Percentiles rank a stretch among this genome's conserved stretches.
Conservation (phyloP, 768 basidiomycete species). For the Boletus tylopilopsis region DNA sequence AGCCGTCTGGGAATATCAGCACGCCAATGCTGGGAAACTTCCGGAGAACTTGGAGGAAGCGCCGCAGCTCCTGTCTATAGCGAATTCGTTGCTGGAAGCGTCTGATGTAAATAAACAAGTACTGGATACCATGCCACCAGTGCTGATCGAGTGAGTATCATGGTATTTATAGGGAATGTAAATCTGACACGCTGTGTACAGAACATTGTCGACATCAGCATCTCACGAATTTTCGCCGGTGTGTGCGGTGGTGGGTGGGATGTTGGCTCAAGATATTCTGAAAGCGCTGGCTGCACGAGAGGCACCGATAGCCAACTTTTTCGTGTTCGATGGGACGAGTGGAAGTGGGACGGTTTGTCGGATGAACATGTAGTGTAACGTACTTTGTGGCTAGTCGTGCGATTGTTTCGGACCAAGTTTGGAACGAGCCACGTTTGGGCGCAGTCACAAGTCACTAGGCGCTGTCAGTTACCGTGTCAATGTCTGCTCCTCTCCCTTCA, state of each 20-base stretch:
- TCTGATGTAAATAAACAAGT: constrained; percentile 72
- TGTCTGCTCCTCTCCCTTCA: constrained; percentile 6
- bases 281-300: constrained; percentile 89
- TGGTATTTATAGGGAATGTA: neutral
- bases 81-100: constrained; percentile 53
- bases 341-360: constrained; percentile 69
- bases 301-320: constrained; percentile 89
- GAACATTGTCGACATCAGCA: constrained; percentile 67
- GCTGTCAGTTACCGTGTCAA: neutral
- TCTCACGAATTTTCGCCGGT: constrained; percentile 87
- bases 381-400: constrained; percentile 5
- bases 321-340: constrained; percentile 80
- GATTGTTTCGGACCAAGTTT: constrained; percentile 18
- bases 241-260: constrained; percentile 91
- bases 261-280: constrained; percentile 92
- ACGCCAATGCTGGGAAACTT: constrained; percentile 49
- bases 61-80: constrained; percentile 59
- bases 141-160: constrained; percentile 54
- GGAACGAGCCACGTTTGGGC: constrained; percentile 24
- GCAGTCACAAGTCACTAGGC: neutral
- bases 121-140: constrained; percentile 51
- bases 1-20: constrained; percentile 87
- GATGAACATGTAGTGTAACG: constrained; percentile 39
- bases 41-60: constrained; percentile 48
- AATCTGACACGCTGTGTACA: constrained; percentile 32